Evolutionary conservation across 2,329 filamentous ascomycete genomes (phyloP), one percentile per base, ranked within the genome.

Genomic region (Pseudogymnoascus sp.): DNA sequence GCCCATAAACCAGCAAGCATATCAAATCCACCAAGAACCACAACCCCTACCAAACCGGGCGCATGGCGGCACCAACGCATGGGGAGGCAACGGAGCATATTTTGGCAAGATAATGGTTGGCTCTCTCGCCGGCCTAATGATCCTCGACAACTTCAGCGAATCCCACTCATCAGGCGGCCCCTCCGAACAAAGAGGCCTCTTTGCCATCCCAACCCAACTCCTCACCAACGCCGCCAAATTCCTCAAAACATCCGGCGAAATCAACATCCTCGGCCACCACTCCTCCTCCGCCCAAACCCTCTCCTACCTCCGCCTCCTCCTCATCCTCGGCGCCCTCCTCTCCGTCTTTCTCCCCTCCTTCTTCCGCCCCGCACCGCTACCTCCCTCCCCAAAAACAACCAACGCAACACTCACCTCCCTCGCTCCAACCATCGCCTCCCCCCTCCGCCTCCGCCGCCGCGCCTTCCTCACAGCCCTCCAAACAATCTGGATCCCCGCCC

Each of bases 401-500:
- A 80, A 34, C 31, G 10, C 79, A 67, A 71, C 75, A 63, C 77
- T 86, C 63, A 75, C 75, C 63, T 69, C 72, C 67, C 78, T 82
- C 16, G 87, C 85, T 5, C 89, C 89, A 1, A 91, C 90, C 2
- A 79, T 91, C 64, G 86, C 90, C 2, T 93, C 91, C 0, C 88
- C 93, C 0, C 91, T 96, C 64, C 86, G 95, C 69, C 89, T 96
- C 54, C 88, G 92, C 61, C 86, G 89, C 65, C 90, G 92, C 73
- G 93, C 93, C 34, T 97, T 93, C 93, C 86, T 96, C 64, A 97
- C 93, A 2, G 90, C 93, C 6, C 88, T 96, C 65, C 93, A 96
- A 76, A 93, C 89, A 3, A 90, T 96, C 23, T 96, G 92, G 84
- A 90, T 97, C 12, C 93, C 93, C 10, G 85, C 88, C 18, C 91